Conservation (phyloP, 768 basidiomycete species). For the Nidularia sp. region DNA sequence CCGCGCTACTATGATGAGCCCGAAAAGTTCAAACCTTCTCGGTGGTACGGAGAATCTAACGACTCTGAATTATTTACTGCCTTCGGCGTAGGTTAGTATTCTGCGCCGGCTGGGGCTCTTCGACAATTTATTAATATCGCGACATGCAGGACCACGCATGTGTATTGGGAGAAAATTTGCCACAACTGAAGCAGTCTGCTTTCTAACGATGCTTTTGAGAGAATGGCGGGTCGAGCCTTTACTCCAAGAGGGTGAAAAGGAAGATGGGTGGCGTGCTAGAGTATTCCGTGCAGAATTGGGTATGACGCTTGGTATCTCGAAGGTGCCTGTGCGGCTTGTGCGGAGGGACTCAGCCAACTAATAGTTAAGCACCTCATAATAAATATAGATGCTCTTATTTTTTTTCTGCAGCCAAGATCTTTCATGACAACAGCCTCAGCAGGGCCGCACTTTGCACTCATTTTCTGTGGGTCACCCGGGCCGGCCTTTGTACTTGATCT, state of each 20-base stretch:
- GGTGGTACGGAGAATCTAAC: background rate
- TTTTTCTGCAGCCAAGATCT: too few relatives aligned
- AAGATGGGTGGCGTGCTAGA: constrained; percentile 15
- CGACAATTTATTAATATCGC: background rate
- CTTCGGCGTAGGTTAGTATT: background rate
- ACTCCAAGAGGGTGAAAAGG: constrained; percentile 21
- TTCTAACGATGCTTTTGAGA: constrained; percentile 32
- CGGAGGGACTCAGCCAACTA: background rate
- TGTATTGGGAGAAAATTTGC: constrained; percentile 44
- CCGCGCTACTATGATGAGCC: background rate
- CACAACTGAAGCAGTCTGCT: constrained; percentile 31
- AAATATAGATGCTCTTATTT: too few relatives aligned
- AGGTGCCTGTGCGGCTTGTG: constrained; percentile 12
- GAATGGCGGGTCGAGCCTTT: constrained; percentile 36
- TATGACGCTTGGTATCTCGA: constrained; percentile 16
- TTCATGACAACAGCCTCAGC: too few relatives aligned
- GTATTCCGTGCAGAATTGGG: constrained; percentile 15
- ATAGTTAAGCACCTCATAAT: too few relatives aligned
- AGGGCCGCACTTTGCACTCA: too few relatives aligned
- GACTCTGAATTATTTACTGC: background rate
- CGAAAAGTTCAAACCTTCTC: background rate
- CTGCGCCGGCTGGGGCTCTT: background rate
- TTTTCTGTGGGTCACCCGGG: too few relatives aligned
- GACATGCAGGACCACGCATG: constrained; percentile 24
- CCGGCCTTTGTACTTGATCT: too few relatives aligned